These are phyloP conservation scores for Aureoboletus auriporus DNA, from an alignment of 768 basidiomycete genomes.

Conservation along the genomic window DNA sequence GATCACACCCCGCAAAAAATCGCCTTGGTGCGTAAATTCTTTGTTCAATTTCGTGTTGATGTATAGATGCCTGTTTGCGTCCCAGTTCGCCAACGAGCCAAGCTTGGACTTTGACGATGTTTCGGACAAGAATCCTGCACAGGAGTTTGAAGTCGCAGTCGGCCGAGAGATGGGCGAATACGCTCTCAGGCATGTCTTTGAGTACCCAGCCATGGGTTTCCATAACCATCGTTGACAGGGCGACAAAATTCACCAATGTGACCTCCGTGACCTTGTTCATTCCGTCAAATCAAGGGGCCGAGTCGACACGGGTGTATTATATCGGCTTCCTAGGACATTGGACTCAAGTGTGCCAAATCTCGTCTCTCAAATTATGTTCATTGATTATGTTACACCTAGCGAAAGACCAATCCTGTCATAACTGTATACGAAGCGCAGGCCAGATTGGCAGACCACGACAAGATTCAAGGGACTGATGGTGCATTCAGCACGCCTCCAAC, in stretches of 20 bases:
- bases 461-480: slow-evolving; percentile 76
- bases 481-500: slow-evolving; percentile 46
- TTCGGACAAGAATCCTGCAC: slow-evolving; percentile 54
- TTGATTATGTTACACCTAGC: slow-evolving; percentile 38
- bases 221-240: slow-evolving; percentile 38
- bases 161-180: slow-evolving; percentile 83
- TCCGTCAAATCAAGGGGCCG: slow-evolving; percentile 75
- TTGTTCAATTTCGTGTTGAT: neutral
- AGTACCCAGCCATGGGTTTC: neutral
- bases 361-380: neutral
- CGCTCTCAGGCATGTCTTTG: slow-evolving; percentile 59
- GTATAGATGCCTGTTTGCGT: neutral
- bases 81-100: slow-evolving; percentile 70
- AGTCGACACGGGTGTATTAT: slow-evolving; percentile 75
- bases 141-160: slow-evolving; percentile 68
- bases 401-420: slow-evolving; percentile 72
- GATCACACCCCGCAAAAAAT: slow-evolving; percentile 76
- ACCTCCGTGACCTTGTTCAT: slow-evolving; percentile 82
- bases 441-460: slow-evolving; percentile 83
- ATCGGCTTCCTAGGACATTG: slow-evolving; percentile 82
- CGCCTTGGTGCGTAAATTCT: slow-evolving; percentile 49
- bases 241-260: slow-evolving; percentile 81
- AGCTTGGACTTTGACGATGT: slow-evolving; percentile 80
- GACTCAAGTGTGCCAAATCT: slow-evolving; percentile 52
- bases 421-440: slow-evolving; percentile 88